These are phyloP conservation scores for Scheffersomyces amazonensis DNA, from an alignment of 805 yeast species.

Conservation along the genomic window DNA sequence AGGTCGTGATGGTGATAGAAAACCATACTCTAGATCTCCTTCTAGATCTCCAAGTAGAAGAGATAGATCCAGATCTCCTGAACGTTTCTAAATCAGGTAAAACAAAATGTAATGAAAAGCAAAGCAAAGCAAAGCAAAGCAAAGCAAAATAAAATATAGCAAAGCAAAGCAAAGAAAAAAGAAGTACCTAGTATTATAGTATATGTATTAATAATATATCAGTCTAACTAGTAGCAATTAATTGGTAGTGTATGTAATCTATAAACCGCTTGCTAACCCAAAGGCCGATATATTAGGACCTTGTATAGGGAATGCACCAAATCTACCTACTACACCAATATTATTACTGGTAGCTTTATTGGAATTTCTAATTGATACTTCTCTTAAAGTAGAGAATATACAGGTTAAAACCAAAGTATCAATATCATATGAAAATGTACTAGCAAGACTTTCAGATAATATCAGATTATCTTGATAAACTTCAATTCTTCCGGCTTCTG, in stretches of 20 bases:
- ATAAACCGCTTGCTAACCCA: neutral
- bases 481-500: constrained; percentile 33
- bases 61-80: constrained; percentile 39
- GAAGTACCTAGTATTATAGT: too few relatives aligned
- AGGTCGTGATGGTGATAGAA: constrained; percentile 10
- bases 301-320: constrained; percentile 5
- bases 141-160: too few relatives aligned
- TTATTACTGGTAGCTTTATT: constrained; percentile 12
- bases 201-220: too few relatives aligned
- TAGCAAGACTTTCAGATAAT: constrained; percentile 8
- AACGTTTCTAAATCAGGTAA: constrained; percentile 18
- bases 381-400: constrained; percentile 29
- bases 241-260: too few relatives aligned
- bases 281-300: neutral
- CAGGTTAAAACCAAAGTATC: constrained; percentile 32
- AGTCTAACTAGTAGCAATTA: too few relatives aligned
- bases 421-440: constrained; percentile 29
- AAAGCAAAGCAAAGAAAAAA: too few relatives aligned
- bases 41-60: constrained; percentile 33
- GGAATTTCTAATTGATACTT: constrained; percentile 24
- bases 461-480: constrained; percentile 27
- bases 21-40: constrained; percentile 11
- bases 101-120: too few relatives aligned
- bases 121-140: too few relatives aligned
- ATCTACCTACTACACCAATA: constrained; percentile 6